Percentiles rank a stretch among this genome's conserved stretches.
phyloP scores from a whole-genome alignment of 1,284 basidiomycete genomes.

The Ceratobasidium sp. region DNA sequence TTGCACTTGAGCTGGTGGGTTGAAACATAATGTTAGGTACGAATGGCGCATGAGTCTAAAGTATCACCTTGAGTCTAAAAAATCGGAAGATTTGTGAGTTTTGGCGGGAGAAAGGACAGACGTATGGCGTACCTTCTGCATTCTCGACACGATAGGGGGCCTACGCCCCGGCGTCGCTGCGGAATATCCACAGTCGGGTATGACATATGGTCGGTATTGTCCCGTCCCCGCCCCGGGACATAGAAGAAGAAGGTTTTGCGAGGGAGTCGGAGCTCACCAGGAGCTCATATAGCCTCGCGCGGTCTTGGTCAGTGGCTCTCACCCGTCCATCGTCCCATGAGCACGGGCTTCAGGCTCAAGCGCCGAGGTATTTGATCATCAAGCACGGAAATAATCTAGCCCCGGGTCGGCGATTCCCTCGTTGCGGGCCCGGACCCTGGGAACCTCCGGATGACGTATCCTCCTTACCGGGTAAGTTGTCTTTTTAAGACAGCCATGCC shows the following conservation, averaged over 20 bases:
- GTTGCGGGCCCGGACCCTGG: slow-evolving; percentile 25
- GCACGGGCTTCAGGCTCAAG: slow-evolving; percentile 3
- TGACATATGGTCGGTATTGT: slow-evolving; percentile 32
- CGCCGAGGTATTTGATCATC: slow-evolving; percentile 33
- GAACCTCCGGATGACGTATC: slow-evolving; percentile 22
- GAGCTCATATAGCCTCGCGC: slow-evolving; percentile 33
- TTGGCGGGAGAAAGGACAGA: neutral
- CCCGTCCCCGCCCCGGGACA: slow-evolving; percentile 38
- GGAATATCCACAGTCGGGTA: slow-evolving; percentile 24
- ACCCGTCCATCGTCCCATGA: slow-evolving; percentile 5
- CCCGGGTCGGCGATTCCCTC: slow-evolving; percentile 33
- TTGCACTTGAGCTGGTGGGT: slow-evolving; percentile 34
- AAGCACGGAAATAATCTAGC: slow-evolving; percentile 22
- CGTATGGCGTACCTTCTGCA: slow-evolving; percentile 27
- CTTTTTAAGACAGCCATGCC: neutral
- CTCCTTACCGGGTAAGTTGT: neutral
- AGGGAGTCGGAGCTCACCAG: slow-evolving; percentile 12
- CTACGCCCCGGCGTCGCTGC: slow-evolving; percentile 40
- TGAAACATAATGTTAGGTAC: slow-evolving; percentile 2
- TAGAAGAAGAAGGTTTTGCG: slow-evolving; percentile 30
- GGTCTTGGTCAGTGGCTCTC: neutral
- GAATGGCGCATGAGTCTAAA: neutral
- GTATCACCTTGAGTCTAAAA: slow-evolving; percentile 31
- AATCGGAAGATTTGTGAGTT: neutral
- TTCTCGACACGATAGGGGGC: slow-evolving; percentile 34